Evolutionary conservation across 2,329 filamentous ascomycete genomes (phyloP).

Genomic region (Aspergillus niger): DNA sequence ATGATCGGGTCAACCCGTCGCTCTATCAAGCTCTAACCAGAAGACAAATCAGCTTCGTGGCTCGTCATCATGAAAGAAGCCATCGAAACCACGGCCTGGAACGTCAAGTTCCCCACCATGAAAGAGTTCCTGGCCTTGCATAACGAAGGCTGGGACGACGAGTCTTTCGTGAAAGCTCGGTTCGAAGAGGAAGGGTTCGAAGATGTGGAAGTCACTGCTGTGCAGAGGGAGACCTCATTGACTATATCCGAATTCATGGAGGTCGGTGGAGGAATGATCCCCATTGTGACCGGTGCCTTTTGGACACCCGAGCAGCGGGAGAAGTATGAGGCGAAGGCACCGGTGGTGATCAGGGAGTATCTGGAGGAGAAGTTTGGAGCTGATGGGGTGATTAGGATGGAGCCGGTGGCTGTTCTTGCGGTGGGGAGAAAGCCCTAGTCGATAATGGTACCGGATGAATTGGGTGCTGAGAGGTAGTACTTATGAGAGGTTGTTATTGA

Average conservation of each 20-base stretch:
- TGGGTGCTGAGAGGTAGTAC: too few species aligned
- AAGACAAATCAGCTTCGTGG: constrained; percentile 28
- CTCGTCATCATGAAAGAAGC: constrained; percentile 26
- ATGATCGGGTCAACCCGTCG: background rate
- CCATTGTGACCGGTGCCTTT: constrained; percentile 25
- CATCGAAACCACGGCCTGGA: constrained; percentile 28
- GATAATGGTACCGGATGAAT: too few species aligned
- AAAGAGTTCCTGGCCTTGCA: constrained; percentile 22
- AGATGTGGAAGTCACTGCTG: constrained; percentile 25
- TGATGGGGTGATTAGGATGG: constrained; percentile 24
- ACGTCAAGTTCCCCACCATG: constrained; percentile 28
- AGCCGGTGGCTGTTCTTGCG: constrained; percentile 34
- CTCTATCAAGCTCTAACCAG: background rate
- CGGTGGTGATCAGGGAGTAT: constrained; percentile 26
- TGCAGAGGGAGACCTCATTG: constrained; percentile 18
- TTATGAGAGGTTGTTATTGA: too few species aligned
- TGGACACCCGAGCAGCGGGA: constrained; percentile 34
- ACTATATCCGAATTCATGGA: constrained; percentile 24
- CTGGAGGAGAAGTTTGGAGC: constrained; percentile 28
- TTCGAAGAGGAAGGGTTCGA: constrained; percentile 27
- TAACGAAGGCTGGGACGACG: constrained; percentile 29
- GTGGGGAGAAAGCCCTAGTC: constrained; percentile 30
- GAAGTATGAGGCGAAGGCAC: constrained; percentile 22
- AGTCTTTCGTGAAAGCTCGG: constrained; percentile 23
- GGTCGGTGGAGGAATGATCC: constrained; percentile 24